These are phyloP conservation scores for Chytridium lagenaria DNA, from an alignment of 371 early-diverging fungal genomes.

Conservation along the genomic window DNA sequence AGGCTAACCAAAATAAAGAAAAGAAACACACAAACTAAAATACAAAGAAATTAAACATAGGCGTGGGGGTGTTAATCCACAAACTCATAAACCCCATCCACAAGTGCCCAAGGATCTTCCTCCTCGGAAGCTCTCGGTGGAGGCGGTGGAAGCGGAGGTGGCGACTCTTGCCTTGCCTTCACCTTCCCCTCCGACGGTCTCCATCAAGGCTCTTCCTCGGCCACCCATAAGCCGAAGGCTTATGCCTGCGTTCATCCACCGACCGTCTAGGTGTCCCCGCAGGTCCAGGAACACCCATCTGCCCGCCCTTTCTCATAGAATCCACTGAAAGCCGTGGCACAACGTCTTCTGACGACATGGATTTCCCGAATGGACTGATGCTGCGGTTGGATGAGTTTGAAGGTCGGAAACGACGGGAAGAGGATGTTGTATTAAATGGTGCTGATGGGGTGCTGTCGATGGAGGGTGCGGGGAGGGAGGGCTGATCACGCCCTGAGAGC, in stretches of 20 bases:
- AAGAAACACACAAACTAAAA: background rate
- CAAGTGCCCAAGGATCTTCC: conserved; percentile 7
- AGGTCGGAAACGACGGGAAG: background rate
- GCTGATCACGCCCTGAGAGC: background rate
- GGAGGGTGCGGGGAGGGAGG: background rate
- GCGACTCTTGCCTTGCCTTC: too few species aligned
- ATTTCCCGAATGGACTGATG: background rate
- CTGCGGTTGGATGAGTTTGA: background rate
- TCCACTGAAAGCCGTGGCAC: too few species aligned
- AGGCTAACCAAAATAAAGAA: background rate
- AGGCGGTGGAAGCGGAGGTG: background rate
- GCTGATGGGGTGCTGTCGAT: too few species aligned
- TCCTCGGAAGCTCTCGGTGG: background rate
- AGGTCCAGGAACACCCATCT: too few species aligned
- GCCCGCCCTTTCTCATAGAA: too few species aligned
- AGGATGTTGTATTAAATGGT: conserved; percentile 4
- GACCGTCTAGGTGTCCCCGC: too few species aligned
- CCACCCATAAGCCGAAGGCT: too few species aligned
- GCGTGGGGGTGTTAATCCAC: background rate
- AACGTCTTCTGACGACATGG: too few species aligned
- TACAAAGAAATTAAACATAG: background rate
- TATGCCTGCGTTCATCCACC: too few species aligned
- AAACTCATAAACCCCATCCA: conserved; percentile 16
- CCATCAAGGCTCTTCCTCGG: too few species aligned
- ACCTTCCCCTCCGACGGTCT: too few species aligned